Evolutionary conservation across 2,329 filamentous ascomycete genomes (phyloP).

Genomic region (Neoscytalidium dimidiatum): DNA sequence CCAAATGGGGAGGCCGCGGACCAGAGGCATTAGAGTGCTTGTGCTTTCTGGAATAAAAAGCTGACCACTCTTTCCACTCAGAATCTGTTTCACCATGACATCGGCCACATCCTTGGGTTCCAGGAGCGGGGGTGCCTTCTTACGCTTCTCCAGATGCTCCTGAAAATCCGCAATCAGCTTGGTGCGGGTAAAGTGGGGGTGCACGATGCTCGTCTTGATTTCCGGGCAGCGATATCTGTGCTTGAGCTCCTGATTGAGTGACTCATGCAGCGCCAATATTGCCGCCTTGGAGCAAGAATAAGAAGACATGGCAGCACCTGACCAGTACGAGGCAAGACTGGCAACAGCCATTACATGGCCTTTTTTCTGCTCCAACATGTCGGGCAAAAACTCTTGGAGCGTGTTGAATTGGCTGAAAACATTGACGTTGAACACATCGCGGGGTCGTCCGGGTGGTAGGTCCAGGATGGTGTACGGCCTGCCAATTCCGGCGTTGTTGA

Average conservation of each 20-base stretch:
- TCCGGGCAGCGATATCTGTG: slow-evolving; percentile 26
- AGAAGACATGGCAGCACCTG: slow-evolving; percentile 29
- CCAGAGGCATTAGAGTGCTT: slow-evolving; percentile 32
- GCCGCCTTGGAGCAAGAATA: slow-evolving; percentile 34
- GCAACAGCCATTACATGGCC: slow-evolving; percentile 34
- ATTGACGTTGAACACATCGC: slow-evolving; percentile 32
- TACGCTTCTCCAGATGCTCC: neutral
- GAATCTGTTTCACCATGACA: slow-evolving; percentile 29
- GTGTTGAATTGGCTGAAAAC: slow-evolving; percentile 30
- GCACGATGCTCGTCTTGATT: slow-evolving; percentile 32
- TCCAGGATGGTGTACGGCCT: slow-evolving; percentile 16
- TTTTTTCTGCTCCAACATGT: slow-evolving; percentile 31
- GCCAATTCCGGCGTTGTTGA: slow-evolving; percentile 35
- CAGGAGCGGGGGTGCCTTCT: slow-evolving; percentile 21
- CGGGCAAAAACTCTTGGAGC: slow-evolving; percentile 33
- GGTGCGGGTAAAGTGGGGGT: slow-evolving; percentile 32
- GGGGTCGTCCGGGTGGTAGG: slow-evolving; percentile 29
- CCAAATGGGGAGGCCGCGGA: slow-evolving; percentile 29
- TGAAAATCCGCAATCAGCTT: slow-evolving; percentile 28
- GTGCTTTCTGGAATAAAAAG: slow-evolving; percentile 26
- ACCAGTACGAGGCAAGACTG: slow-evolving; percentile 32
- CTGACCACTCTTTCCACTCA: slow-evolving; percentile 28
- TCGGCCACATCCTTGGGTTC: slow-evolving; percentile 29
- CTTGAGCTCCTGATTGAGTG: slow-evolving; percentile 42
- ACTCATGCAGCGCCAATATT: slow-evolving; percentile 34